These are phyloP conservation scores for Cercophora samala DNA, from an alignment of 495 filamentous ascomycete genomes.

Conservation along the genomic window DNA sequence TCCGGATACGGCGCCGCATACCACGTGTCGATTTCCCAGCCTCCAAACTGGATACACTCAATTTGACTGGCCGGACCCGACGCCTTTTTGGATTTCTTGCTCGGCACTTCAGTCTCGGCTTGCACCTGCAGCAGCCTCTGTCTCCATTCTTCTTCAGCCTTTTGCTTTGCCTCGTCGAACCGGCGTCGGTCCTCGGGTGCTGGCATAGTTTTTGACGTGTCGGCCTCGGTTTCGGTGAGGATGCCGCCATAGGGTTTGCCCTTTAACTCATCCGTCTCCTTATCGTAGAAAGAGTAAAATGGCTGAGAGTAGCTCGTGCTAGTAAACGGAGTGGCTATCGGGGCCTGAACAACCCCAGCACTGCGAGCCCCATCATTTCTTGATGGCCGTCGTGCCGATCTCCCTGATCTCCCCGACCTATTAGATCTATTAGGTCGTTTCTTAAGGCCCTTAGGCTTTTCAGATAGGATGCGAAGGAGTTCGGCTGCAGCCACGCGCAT, in stretches of 20 bases:
- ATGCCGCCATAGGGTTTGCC: conserved; percentile 96
- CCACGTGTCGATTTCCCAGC: conserved; percentile 97
- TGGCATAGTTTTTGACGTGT: conserved; percentile 85
- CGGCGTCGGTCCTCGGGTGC: conserved; percentile 70
- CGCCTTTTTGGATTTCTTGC: conserved; percentile 59
- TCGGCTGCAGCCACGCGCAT: conserved; percentile 60
- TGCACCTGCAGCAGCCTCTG: conserved; percentile 48
- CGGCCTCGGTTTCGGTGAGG: conserved; percentile 80
- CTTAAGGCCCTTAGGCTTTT: conserved; percentile 44
- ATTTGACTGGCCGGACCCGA: conserved; percentile 91
- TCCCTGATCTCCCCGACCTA: background rate
- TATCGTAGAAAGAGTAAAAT: conserved; percentile 81
- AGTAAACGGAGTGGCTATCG: conserved; percentile 47
- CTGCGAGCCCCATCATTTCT: conserved; percentile 20
- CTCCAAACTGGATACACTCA: conserved; percentile 97
- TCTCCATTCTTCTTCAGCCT: conserved; percentile 90
- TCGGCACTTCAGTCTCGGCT: conserved; percentile 41
- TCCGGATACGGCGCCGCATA: conserved; percentile 98
- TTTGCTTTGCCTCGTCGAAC: conserved; percentile 83
- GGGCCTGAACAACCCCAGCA: conserved; percentile 20
- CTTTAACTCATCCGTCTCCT: conserved; percentile 82
- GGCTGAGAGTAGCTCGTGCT: conserved; percentile 57
- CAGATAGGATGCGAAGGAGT: conserved; percentile 57
- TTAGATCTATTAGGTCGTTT: conserved; percentile 38
- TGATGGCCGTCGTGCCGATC: conserved; percentile 13